Evolutionary conservation across 1,284 basidiomycete species (phyloP), one percentile per base, ranked within the genome.

Genomic region (Apiotrichum sp.): DNA sequence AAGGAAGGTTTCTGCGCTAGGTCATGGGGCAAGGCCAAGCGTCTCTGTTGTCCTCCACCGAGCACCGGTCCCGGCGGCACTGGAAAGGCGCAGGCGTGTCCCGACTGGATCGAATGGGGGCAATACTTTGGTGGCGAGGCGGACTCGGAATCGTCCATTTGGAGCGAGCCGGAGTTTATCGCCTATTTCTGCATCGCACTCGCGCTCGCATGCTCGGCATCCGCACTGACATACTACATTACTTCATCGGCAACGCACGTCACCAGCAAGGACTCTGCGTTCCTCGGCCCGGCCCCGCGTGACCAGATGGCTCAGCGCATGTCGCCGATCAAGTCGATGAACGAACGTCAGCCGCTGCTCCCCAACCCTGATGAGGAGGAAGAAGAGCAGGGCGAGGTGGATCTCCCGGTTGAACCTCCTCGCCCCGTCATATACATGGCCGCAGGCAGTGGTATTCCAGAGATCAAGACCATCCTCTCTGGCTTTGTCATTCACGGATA

Each of bases 401-500:
- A 14, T 31, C 42, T n/a, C 14, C 53, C 32, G 14, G 33, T 57
- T 5, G 63, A 65, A 39, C 62, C 61, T 2, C 66, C 71, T 4
- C 82, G 90, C 48, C 85, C 86, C 63, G 81, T 87, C 44, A 79
- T 92, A 75, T 93, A 88, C 77, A 93, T 92, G 71, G 95, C 93
- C 11, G 90, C 91, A 33, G 95, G 95, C 11, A 92, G 89, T 67
- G 95, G 95, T 60, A 95, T 98, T 56, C 93, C 93, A 0, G 95
- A 98, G 74, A 87, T 98, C 74, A 98, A 98, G 77, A 93, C 92
- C 1, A 96, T 98, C 56, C 80, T 98, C 40, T 93, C 90, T 56
- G 92, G 72, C n/a, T 98, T 97, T 66, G 93, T 98, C 16, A 97
- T 98, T 59, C 92, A 96, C 67, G 95, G 95, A 22, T 98, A 96